Percentiles rank a stretch among this genome's conserved stretches.
phyloP scores from a whole-genome alignment of 2,329 filamentous ascomycete genomes.

The Ilyonectria robusta region DNA sequence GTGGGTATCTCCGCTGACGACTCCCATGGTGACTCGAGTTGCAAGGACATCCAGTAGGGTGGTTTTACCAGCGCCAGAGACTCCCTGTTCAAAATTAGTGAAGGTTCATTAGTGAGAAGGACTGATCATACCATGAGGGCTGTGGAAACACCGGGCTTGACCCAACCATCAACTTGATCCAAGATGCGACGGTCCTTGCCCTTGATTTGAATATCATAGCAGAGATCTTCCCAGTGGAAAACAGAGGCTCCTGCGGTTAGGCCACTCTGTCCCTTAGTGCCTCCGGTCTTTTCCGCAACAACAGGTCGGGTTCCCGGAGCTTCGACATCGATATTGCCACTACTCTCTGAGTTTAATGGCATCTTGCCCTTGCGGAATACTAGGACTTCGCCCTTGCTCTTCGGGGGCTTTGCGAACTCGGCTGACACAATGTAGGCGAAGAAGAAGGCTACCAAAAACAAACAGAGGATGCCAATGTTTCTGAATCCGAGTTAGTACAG shows the following conservation, averaged over 20 bases:
- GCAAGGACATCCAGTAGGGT: slow-evolving; percentile 82
- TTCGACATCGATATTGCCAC: slow-evolving; percentile 53
- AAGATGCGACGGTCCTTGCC: slow-evolving; percentile 74
- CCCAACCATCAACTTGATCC: slow-evolving; percentile 82
- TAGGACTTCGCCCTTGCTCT: slow-evolving; percentile 77
- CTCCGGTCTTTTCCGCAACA: slow-evolving; percentile 39
- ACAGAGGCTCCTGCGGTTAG: slow-evolving; percentile 54
- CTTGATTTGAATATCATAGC: slow-evolving; percentile 75
- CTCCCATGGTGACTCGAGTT: slow-evolving; percentile 80
- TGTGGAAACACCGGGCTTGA: slow-evolving; percentile 81
- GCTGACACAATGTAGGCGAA: slow-evolving; percentile 72
- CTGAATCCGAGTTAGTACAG: slow-evolving; percentile 47
- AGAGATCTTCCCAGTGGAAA: slow-evolving; percentile 80
- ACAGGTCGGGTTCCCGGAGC: slow-evolving; percentile 46
- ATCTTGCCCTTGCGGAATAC: slow-evolving; percentile 72
- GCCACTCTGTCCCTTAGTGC: not conserved
- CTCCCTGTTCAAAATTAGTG: slow-evolving; percentile 58
- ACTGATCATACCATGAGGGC: slow-evolving; percentile 74
- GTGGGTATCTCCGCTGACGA: slow-evolving; percentile 79
- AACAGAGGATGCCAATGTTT: slow-evolving; percentile 78
- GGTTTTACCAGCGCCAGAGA: slow-evolving; percentile 82
- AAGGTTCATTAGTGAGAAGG: accelerated
- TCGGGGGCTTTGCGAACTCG: slow-evolving; percentile 74
- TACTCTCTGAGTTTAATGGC: slow-evolving; percentile 72
- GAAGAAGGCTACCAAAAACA: slow-evolving; percentile 75